Percentiles rank a stretch among this genome's conserved stretches.
Conservation (phyloP, 805 yeast genomes). For the Metschnikowia peoriensis region DNA sequence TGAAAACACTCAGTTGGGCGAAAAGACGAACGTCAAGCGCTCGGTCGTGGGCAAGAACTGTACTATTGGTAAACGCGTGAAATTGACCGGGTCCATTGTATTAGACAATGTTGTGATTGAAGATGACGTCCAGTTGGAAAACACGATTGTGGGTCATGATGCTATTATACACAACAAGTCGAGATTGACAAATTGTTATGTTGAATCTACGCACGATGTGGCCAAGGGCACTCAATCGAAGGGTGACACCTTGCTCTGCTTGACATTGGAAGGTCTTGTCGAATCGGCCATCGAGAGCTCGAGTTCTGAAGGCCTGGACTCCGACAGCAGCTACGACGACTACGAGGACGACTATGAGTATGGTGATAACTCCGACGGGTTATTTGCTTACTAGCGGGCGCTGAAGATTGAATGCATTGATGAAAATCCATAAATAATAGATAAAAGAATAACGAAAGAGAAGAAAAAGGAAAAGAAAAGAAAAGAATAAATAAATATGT, state of each 20-base stretch:
- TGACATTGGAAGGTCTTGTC: slow-evolving; percentile 42
- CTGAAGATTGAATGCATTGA: slow-evolving; percentile 9
- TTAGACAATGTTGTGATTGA: slow-evolving; percentile 69
- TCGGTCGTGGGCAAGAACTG: slow-evolving; percentile 77
- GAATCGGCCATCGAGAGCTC: slow-evolving; percentile 35
- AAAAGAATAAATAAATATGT: background rate
- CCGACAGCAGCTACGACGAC: slow-evolving; percentile 31
- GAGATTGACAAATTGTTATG: slow-evolving; percentile 74
- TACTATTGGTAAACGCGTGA: slow-evolving; percentile 78
- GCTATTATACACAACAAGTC: slow-evolving; percentile 65
- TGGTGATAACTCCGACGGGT: slow-evolving; percentile 57
- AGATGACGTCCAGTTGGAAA: slow-evolving; percentile 79
- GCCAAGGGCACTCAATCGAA: slow-evolving; percentile 52
- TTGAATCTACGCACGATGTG: slow-evolving; percentile 77
- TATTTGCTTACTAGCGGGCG: slow-evolving; percentile 38
- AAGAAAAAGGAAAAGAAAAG: background rate
- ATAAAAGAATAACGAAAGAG: background rate
- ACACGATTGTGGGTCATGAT: slow-evolving; percentile 76
- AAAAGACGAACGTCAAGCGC: slow-evolving; percentile 81
- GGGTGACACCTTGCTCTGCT: slow-evolving; percentile 55
- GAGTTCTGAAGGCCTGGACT: slow-evolving; percentile 42
- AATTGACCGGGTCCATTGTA: slow-evolving; percentile 82
- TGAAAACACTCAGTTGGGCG: slow-evolving; percentile 64
- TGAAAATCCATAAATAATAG: background rate
- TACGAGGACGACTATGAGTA: slow-evolving; percentile 57